phyloP scores from a whole-genome alignment of 352 stramenopile genomes.

The Globisporangium viniferum region DNA sequence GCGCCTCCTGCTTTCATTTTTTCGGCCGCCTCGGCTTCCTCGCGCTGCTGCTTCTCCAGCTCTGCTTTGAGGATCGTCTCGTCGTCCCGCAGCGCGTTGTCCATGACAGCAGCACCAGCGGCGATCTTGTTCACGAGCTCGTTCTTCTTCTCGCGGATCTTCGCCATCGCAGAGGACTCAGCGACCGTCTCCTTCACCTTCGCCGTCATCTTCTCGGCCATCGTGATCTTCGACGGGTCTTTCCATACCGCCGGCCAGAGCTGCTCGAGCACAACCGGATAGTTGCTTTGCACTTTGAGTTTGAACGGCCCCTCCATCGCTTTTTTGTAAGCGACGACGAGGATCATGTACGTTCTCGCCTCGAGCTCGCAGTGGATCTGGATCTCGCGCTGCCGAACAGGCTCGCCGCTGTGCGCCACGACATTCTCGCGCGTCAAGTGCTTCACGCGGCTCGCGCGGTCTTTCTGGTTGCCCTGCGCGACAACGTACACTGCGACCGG shows the following conservation, averaged over 20 bases:
- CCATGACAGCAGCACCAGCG: conserved; percentile 58
- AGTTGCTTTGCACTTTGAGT: conserved; percentile 84
- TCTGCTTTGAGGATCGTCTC: conserved; percentile 54
- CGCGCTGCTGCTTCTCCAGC: conserved; percentile 46
- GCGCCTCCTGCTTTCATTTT: conserved; percentile 17
- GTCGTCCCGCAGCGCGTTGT: conserved; percentile 69
- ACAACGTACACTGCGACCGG: conserved; percentile 76
- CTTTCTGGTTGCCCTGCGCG: conserved; percentile 36
- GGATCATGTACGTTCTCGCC: conserved; percentile 84
- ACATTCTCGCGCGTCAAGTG: conserved; percentile 66
- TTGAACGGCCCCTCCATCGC: conserved; percentile 90
- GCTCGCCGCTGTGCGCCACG: conserved; percentile 75
- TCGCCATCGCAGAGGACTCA: conserved; percentile 51
- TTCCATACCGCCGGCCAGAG: conserved; percentile 85
- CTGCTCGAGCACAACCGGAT: conserved; percentile 66
- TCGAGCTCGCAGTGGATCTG: conserved; percentile 68
- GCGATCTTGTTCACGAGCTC: conserved; percentile 65
- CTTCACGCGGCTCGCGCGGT: conserved; percentile 63
- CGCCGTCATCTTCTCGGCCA: conserved; percentile 58
- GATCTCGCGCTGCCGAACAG: conserved; percentile 68
- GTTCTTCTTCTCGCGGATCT: conserved; percentile 71
- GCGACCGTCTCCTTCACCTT: conserved; percentile 63
- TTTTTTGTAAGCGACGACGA: conserved; percentile 85
- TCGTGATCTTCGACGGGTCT: conserved; percentile 30
- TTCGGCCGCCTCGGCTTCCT: conserved; percentile 22